Percentiles rank a stretch among this genome's conserved stretches.
phyloP scores from a whole-genome alignment of 73 alveolate species.

The Stentor roeselii region DNA sequence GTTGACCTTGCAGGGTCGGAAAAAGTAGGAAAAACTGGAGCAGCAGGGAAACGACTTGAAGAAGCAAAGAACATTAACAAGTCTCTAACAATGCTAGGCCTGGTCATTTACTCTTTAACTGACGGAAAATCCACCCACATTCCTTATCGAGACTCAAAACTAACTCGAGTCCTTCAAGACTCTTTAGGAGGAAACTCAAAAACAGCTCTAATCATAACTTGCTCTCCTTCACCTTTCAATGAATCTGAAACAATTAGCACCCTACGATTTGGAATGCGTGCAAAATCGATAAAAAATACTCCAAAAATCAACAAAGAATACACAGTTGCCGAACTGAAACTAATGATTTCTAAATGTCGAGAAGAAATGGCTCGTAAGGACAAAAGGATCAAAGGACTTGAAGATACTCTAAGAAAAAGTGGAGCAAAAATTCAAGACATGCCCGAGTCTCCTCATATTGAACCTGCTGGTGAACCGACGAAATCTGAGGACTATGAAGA shows the following conservation, averaged over 20 bases:
- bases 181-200: conserved; percentile 96
- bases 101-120: conserved; percentile 83
- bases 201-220: conserved; percentile 86
- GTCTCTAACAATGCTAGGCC: conserved; percentile 82
- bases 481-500: no score
- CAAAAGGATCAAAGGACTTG: no score
- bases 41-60: no score
- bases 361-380: no score
- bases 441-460: no score
- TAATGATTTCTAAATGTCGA: conserved; percentile 48
- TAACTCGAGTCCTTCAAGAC: conserved; percentile 85
- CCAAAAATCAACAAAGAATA: conserved; percentile 87
- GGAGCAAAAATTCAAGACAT: no score
- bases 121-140: no score
- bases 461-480: no score
- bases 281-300: conserved; percentile 84
- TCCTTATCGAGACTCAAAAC: no score
- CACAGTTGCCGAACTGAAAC: conserved; percentile 72
- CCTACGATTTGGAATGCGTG: conserved; percentile 85
- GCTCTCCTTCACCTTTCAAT: conserved; percentile 86
- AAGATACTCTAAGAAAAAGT: no score
- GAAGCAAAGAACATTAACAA: no score
- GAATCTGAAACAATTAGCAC: conserved; percentile 81
- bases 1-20: conserved; percentile 94
- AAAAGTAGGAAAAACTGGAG: no score